phyloP scores from a whole-genome alignment of 2,329 filamentous ascomycete species.

The Pseudopyrenochaeta lycopersici region DNA sequence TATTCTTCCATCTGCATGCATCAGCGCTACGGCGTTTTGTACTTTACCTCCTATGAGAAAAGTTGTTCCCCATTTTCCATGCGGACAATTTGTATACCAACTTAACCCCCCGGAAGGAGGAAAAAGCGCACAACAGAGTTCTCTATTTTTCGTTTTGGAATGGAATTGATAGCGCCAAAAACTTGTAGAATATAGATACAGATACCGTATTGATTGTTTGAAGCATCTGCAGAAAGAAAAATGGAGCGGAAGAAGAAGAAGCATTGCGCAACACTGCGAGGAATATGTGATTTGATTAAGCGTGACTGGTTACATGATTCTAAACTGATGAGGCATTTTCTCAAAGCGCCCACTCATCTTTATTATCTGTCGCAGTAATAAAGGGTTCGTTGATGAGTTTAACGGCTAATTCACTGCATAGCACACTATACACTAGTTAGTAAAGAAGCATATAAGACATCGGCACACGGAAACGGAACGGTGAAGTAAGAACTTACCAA shows the following conservation, averaged over 20 bases:
- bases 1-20: constrained; percentile 19
- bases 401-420: constrained; percentile 95
- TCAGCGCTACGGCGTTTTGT: constrained; percentile 32
- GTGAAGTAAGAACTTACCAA: constrained; percentile 68
- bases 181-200: too few species aligned
- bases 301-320: too few species aligned
- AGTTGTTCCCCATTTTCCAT: too few species aligned
- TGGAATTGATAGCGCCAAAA: too few species aligned
- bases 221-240: not conserved
- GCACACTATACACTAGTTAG: constrained; percentile 67
- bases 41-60: too few species aligned
- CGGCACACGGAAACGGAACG: not conserved
- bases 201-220: not conserved
- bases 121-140: too few species aligned
- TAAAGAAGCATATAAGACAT: not conserved
- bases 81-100: constrained; percentile 9
- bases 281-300: too few species aligned
- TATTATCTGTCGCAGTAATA: constrained; percentile 75
- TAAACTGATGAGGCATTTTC: not conserved
- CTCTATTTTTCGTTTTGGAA: too few species aligned
- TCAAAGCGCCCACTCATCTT: constrained; percentile 77
- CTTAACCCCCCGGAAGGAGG: too few species aligned
- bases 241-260: too few species aligned
- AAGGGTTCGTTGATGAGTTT: constrained; percentile 95
- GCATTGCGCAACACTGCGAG: too few species aligned